A percentile compares a stretch with the other conserved stretches of the same genome.
phyloP scores from a whole-genome alignment of 176 grass and related monocot species.

The Avena insularis region DNA sequence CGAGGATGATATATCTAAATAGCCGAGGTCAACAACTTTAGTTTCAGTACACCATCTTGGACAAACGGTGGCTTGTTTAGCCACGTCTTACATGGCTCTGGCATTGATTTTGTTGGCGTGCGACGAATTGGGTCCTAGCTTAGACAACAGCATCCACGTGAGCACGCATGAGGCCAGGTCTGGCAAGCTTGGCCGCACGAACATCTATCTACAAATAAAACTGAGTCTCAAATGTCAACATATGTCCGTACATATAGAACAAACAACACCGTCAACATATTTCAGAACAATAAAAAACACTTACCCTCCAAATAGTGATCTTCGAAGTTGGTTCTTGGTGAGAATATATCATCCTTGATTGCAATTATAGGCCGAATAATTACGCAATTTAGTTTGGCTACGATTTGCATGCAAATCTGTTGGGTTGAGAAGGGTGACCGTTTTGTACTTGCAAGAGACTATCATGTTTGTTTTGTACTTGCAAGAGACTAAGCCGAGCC shows the following conservation, averaged over 20 bases:
- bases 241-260: neutral
- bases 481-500: too few relatives aligned
- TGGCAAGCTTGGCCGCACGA: neutral
- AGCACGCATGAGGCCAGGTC: neutral
- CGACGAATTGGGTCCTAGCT: neutral
- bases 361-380: too few relatives aligned
- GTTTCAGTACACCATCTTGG: too few relatives aligned
- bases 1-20: too few relatives aligned
- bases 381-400: too few relatives aligned
- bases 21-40: too few relatives aligned
- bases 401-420: too few relatives aligned
- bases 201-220: neutral
- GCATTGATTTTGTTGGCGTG: neutral
- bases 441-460: too few relatives aligned
- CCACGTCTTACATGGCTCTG: neutral
- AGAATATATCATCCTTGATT: neutral
- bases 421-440: too few relatives aligned
- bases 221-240: neutral
- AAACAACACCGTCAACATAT: neutral
- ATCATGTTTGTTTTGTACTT: too few relatives aligned
- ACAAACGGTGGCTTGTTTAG: neutral
- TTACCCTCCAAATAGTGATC: neutral
- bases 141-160: neutral
- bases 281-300: neutral
- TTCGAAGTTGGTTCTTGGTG: neutral